phyloP scores from a whole-genome alignment of 768 basidiomycete species.

The Mycena venus region DNA sequence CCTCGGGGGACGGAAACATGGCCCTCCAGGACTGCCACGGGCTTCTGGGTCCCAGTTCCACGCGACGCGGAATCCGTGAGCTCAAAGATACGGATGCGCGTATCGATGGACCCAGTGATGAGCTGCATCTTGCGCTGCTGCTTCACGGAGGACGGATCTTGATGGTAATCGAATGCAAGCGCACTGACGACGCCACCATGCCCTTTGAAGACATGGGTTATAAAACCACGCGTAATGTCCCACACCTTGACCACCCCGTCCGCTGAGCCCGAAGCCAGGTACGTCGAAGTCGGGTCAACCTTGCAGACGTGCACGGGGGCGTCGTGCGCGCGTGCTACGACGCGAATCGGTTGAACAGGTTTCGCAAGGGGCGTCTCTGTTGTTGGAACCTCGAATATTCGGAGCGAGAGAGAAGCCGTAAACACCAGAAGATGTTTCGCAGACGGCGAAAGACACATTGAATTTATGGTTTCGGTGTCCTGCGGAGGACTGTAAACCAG shows the following conservation, averaged over 20 bases:
- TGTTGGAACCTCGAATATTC: constrained; percentile 84
- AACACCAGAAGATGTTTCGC: constrained; percentile 83
- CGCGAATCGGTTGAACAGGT: constrained; percentile 76
- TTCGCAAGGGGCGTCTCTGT: constrained; percentile 56
- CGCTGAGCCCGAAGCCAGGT: constrained; percentile 95
- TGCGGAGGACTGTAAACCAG: constrained; percentile 46
- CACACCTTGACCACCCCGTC: constrained; percentile 98
- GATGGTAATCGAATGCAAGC: constrained; percentile 85
- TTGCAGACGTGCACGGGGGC: constrained; percentile 94
- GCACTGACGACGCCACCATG: constrained; percentile 98
- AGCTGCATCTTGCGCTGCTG: constrained; percentile 77
- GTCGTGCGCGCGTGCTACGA: constrained; percentile 88
- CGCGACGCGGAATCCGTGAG: constrained; percentile 75
- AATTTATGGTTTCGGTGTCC: constrained; percentile 89
- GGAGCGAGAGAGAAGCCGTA: constrained; percentile 84
- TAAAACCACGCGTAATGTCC: constrained; percentile 89
- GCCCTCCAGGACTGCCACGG: constrained; percentile 90
- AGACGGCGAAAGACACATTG: constrained; percentile 86
- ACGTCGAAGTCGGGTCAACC: constrained; percentile 87
- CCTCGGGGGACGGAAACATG: constrained; percentile 96
- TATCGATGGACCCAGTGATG: constrained; percentile 93
- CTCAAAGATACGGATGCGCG: constrained; percentile 93
- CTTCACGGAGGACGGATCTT: constrained; percentile 63
- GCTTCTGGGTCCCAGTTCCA: constrained; percentile 68
- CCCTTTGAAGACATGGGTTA: constrained; percentile 95